Evolutionary conservation across 1,284 basidiomycete species (phyloP).

Genomic region (Testicularia cyperi): DNA sequence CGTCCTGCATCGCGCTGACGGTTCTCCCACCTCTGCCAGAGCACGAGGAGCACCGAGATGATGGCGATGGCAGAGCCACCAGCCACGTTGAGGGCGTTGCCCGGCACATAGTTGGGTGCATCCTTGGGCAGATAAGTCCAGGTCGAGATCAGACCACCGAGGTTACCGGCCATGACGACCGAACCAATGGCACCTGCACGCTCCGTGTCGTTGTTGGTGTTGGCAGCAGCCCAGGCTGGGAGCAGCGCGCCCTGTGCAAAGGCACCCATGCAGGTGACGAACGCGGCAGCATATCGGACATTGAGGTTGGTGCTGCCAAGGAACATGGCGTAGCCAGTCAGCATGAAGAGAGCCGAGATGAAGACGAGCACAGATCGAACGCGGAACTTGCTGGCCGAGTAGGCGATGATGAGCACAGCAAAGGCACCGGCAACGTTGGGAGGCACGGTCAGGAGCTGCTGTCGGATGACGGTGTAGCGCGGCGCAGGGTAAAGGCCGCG

Average conservation of each 20-base stretch:
- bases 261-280: conserved; percentile 54
- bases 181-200: conserved; percentile 50
- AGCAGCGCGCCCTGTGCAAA: conserved; percentile 54
- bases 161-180: conserved; percentile 54
- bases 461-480: conserved; percentile 44
- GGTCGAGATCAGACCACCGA: conserved; percentile 53
- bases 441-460: conserved; percentile 61
- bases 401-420: conserved; percentile 45
- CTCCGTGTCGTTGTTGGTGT: conserved; percentile 53
- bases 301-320: conserved; percentile 36
- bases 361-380: conserved; percentile 51
- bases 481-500: conserved; percentile 58
- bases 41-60: conserved; percentile 6
- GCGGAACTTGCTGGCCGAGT: conserved; percentile 56
- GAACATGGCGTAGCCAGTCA: conserved; percentile 56
- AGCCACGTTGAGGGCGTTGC: conserved; percentile 35
- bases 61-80: conserved; percentile 15
- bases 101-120: conserved; percentile 35
- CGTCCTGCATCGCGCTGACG: conserved; percentile 13
- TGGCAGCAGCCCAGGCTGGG: conserved; percentile 43
- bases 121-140: conserved; percentile 48
- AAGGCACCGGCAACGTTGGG: conserved; percentile 57
- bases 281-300: conserved; percentile 51
- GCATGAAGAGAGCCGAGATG: conserved; percentile 50
- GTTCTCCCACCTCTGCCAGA: conserved; percentile 37